A percentile compares a stretch with the other conserved stretches of the same genome.
Conservation (phyloP, 495 filamentous ascomycete genomes). For the Amorphotheca resinae region DNA sequence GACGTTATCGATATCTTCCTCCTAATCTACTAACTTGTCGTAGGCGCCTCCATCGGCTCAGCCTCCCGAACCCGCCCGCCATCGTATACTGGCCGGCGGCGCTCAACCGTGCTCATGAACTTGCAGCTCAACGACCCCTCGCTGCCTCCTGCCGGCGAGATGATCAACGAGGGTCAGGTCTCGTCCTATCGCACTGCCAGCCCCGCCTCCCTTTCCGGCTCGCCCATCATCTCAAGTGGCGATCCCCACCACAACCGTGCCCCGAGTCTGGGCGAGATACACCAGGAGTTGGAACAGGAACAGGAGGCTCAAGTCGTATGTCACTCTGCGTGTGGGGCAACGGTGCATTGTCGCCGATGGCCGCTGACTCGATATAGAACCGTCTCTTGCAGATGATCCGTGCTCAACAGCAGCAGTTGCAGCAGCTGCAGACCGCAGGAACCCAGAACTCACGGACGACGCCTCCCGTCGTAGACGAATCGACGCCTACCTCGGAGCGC, state of each 20-base stretch:
- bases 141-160: conserved; percentile 49
- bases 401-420: conserved; percentile 71
- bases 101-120: conserved; percentile 61
- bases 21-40: conserved; percentile 4
- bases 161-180: conserved; percentile 34
- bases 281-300: conserved; percentile 89
- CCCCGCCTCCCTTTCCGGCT: conserved; percentile 43
- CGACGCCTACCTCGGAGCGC: conserved; percentile 52
- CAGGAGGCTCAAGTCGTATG: conserved; percentile 87
- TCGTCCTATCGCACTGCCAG: conserved; percentile 38
- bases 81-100: conserved; percentile 44
- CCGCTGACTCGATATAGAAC: conserved; percentile 42
- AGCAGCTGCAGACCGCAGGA: conserved; percentile 44
- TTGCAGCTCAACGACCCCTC: conserved; percentile 58
- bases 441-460: conserved; percentile 28
- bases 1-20: neutral
- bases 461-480: conserved; percentile 51
- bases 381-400: conserved; percentile 83
- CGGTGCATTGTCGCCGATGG: neutral
- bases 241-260: conserved; percentile 51
- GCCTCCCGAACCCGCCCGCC: conserved; percentile 39
- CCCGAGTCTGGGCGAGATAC: conserved; percentile 84
- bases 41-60: conserved; percentile 44
- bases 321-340: conserved; percentile 2
- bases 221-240: conserved; percentile 42